A percentile compares a stretch with the other conserved stretches of the same genome.
Evolutionary conservation across 768 basidiomycete species (phyloP).

Genomic region (Russula foetens): DNA sequence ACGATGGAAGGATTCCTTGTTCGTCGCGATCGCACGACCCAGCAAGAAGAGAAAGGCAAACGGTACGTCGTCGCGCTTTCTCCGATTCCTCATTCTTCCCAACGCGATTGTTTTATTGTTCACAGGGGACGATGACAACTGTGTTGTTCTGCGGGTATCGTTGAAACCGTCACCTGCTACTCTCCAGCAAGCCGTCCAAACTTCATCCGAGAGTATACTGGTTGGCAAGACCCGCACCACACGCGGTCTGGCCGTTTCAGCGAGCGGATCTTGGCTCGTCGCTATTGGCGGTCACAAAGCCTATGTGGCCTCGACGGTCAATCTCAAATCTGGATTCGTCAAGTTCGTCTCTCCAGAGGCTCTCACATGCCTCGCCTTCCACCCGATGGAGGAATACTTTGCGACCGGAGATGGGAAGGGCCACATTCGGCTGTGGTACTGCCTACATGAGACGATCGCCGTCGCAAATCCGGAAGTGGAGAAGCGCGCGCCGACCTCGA

Average conservation of each 20-base stretch:
- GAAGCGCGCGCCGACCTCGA: slow-evolving; percentile 76
- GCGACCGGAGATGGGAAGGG: slow-evolving; percentile 90
- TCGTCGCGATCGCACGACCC: slow-evolving; percentile 52
- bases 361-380: slow-evolving; percentile 79
- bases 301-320: slow-evolving; percentile 58
- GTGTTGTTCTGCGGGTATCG: slow-evolving; percentile 55
- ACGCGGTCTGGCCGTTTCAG: slow-evolving; percentile 60
- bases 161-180: slow-evolving; percentile 41
- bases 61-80: slow-evolving; percentile 21
- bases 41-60: slow-evolving; percentile 36
- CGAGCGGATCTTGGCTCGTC: slow-evolving; percentile 71
- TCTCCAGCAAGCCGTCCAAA: slow-evolving; percentile 32
- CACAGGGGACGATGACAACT: slow-evolving; percentile 31
- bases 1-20: slow-evolving; percentile 57
- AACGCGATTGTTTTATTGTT: not conserved
- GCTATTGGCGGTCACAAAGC: slow-evolving; percentile 67
- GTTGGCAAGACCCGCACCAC: slow-evolving; percentile 64
- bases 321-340: slow-evolving; percentile 57
- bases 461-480: slow-evolving; percentile 51
- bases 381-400: slow-evolving; percentile 88
- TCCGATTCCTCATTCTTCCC: not conserved
- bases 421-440: slow-evolving; percentile 87
- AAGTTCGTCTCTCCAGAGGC: slow-evolving; percentile 77
- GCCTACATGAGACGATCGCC: slow-evolving; percentile 53
- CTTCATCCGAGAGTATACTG: slow-evolving; percentile 41